Percentiles rank a stretch among this genome's conserved stretches.
phyloP scores from a whole-genome alignment of 2,329 filamentous ascomycete genomes.

The Claviceps humidiphila region DNA sequence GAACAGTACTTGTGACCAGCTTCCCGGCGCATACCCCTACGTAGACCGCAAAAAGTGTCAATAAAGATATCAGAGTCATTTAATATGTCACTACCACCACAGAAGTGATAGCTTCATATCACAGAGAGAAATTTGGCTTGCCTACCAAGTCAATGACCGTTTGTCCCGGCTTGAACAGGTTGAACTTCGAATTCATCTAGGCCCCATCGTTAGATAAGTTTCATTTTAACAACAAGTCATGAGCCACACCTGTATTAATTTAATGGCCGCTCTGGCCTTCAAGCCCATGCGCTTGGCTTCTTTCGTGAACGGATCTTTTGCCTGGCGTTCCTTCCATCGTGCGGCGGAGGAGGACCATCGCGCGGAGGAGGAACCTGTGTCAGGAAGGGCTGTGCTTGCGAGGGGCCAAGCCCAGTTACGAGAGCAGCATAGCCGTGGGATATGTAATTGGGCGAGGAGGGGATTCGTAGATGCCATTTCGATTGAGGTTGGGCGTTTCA shows the following conservation, averaged over 20 bases:
- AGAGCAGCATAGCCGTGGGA: not conserved
- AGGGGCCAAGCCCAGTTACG: not conserved
- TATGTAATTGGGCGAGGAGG: not conserved
- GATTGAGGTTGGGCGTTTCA: not conserved
- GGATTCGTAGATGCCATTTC: not conserved
- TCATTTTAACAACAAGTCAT: no score
- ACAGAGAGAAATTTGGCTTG: not conserved
- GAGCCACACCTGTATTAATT: constrained; percentile 62
- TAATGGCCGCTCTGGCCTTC: constrained; percentile 87
- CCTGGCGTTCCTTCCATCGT: constrained; percentile 73
- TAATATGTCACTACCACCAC: no score
- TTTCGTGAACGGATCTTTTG: constrained; percentile 55
- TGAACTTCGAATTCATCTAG: constrained; percentile 71
- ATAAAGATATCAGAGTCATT: no score
- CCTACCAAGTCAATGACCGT: constrained; percentile 80
- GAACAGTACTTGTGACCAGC: constrained; percentile 50
- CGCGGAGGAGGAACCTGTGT: not conserved
- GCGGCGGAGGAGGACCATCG: constrained; percentile 44
- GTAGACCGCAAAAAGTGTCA: not conserved
- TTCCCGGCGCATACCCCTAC: constrained; percentile 64
- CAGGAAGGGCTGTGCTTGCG: not conserved
- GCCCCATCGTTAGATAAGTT: not conserved
- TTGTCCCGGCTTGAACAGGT: constrained; percentile 64
- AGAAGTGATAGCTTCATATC: not conserved
- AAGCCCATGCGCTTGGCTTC: constrained; percentile 67